Base-by-base conservation (phyloP, 495 filamentous ascomycete species). In the Chaetomium tenue region DNA sequence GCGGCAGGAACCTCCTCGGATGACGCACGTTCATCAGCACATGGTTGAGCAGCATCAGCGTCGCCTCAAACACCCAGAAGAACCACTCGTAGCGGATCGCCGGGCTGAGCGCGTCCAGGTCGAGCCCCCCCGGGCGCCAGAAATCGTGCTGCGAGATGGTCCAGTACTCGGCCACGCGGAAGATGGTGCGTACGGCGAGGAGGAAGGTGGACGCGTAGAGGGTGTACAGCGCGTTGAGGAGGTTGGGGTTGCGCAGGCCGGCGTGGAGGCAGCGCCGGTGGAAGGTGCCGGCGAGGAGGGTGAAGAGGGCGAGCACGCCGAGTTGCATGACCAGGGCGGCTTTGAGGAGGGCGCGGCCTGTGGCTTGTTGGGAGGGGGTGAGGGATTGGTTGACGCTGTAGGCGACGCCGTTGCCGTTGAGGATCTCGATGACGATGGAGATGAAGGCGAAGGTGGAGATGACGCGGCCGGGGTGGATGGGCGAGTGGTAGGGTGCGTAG, bases 381-480 rank as follows among this genome's bases (percentile, higher is more conserved):
- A 82, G 76, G n/a, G 70, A 68, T n/a, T 58, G 71, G 68, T 87
- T 89, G 22, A 85, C 81, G n/a, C 83, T 74, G 47, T 81, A 77
- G 25, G 84, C 75, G 0, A 85, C 90, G n/a, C 89, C 91, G 62
- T 86, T 83, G 8, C 80, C 89, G 63, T 87, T 92, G 23, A 93
- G 76, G 18, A 75, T 73, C 73, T 91, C 91, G 63, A 92, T 82
- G 0, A 85, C 69, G 11, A 72, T 68, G 6, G 87, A 87, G 53
- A 93, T 72, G 33, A 82, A 85, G 52, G 86, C 75, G 70, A 94
- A 93, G n/a, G 89, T 91, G 5, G 86, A 86, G 61, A 90, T 78
- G 22, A 92, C 89, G 2, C 89, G 85, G 3, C 88, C 89, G 0
- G 90, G 91, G 71, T 93, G 88, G 60, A 93, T 86, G 0, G 89